Conservation (phyloP, 1,139 yeast species). For the Yamadazyma conglobata region DNA sequence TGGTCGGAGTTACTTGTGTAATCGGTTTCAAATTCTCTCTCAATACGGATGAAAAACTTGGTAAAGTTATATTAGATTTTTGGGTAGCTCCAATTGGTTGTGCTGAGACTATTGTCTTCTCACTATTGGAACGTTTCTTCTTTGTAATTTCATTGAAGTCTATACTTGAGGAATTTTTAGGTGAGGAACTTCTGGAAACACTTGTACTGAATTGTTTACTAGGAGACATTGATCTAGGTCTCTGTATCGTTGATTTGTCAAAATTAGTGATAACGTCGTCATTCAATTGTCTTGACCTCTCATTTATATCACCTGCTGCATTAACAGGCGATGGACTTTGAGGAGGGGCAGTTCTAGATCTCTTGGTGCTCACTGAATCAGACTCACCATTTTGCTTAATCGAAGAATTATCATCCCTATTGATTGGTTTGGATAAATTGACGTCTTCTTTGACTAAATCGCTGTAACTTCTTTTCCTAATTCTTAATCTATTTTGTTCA, state of each 20-base stretch:
- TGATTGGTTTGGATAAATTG: not conserved
- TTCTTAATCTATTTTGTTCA: conserved; percentile 13
- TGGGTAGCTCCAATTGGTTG: conserved; percentile 4
- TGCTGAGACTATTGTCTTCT: conserved; percentile 1
- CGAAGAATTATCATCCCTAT: conserved; percentile 15
- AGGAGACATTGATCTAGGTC: conserved; percentile 38
- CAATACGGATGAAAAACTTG: conserved; percentile 41
- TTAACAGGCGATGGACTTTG: conserved; percentile 16
- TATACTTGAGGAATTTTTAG: conserved; percentile 10
- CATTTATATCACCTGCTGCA: not conserved
- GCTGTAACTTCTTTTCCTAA: conserved; percentile 15
- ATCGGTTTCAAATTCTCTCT: conserved; percentile 22
- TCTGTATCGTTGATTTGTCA: conserved; percentile 8
- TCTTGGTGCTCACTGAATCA: conserved; percentile 21
- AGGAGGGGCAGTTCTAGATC: conserved; percentile 53
- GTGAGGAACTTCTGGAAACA: conserved; percentile 5
- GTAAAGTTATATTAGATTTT: conserved; percentile 25
- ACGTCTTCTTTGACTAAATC: conserved; percentile 13
- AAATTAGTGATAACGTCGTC: conserved; percentile 4
- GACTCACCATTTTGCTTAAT: conserved; percentile 15
- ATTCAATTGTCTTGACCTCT: not conserved
- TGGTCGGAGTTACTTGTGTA: conserved; percentile 41
- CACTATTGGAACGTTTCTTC: not conserved
- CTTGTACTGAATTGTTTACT: conserved; percentile 16
- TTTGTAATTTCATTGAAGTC: not conserved